These are phyloP conservation scores for Dentipellis sp. DNA, from an alignment of 768 basidiomycete species.

Conservation along the genomic window DNA sequence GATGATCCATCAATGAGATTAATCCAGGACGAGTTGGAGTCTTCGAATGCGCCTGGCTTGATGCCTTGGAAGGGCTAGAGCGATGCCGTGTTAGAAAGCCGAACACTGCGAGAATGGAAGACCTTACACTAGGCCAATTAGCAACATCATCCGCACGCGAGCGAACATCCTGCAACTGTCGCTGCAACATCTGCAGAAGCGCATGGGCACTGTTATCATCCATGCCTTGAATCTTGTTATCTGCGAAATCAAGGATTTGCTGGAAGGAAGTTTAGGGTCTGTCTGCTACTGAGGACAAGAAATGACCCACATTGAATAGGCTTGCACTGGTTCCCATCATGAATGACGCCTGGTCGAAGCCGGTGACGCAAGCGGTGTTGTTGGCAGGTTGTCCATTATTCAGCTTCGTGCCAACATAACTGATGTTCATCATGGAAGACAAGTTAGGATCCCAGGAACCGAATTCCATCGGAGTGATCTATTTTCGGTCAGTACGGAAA, in stretches of 20 bases:
- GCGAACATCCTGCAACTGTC: slow-evolving; percentile 39
- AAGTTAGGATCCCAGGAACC: slow-evolving; percentile 68
- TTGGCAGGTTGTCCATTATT: slow-evolving; percentile 45
- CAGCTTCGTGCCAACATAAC: slow-evolving; percentile 58
- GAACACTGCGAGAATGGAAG: slow-evolving; percentile 3
- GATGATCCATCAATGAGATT: slow-evolving; percentile 66
- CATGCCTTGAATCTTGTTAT: slow-evolving; percentile 33
- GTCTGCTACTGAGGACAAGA: background rate
- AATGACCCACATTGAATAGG: slow-evolving; percentile 45
- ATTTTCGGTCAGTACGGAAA: background rate
- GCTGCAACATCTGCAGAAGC: slow-evolving; percentile 39
- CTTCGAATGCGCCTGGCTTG: slow-evolving; percentile 39
- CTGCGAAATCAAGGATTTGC: slow-evolving; percentile 41
- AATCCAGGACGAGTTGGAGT: slow-evolving; percentile 42
- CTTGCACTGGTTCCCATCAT: slow-evolving; percentile 69
- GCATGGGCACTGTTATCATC: slow-evolving; percentile 26
- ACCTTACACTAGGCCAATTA: slow-evolving; percentile 51
- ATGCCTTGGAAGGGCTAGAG: slow-evolving; percentile 42
- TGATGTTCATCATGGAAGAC: slow-evolving; percentile 56
- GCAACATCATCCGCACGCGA: slow-evolving; percentile 53
- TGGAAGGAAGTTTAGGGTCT: slow-evolving; percentile 10
- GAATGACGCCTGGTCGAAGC: slow-evolving; percentile 69
- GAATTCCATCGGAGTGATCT: slow-evolving; percentile 56
- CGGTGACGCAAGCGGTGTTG: slow-evolving; percentile 53
- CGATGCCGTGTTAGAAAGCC: background rate